Evolutionary conservation across 345 rosid genomes (phyloP), one percentile per base, ranked within the genome.

Genomic region (Clausena lansium): DNA sequence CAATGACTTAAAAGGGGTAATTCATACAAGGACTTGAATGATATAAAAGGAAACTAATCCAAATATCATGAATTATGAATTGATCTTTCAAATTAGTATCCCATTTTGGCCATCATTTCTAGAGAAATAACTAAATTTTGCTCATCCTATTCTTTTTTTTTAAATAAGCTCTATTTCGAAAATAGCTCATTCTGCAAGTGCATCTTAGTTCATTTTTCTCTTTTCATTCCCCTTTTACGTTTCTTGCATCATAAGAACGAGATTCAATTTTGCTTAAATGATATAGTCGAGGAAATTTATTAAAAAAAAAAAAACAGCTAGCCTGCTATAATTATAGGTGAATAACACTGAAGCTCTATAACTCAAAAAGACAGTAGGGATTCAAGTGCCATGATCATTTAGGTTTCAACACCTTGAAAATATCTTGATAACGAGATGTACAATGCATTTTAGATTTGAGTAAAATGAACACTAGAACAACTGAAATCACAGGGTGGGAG

Each of bases 401-500:
- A 41, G 32, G 63, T 10, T 67, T 25, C 67, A 30, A 76, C 78
- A 36, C 54, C 72, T 76, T 66, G 58, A 2, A 75, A 30, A 39
- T 75, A 66, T 63, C 47, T 47, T 36, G 19, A 52, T 47, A 13
- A 76, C 11, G 50, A 41, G 64, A 76, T 76, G 72, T 67, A 67
- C 79, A 76, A 15, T 55, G 79, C 73, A 67, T 67, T 15, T 64
- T 32, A 50, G 9, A 50, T 35, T 73, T 58, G 22, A 59, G 7
- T 32, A 2, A 6, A 57, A 72, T 4, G 20, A 13, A 5, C 13
- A 4, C 67, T 30, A 45, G 57, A 63, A 67, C 58, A 24, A 68
- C 61, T 70, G 70, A 7, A 76, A 83, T 92, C 80, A 93, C 38
- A 95, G 94, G 64, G 97, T 90, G 1, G 99, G 99, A 74, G 86